A percentile compares a stretch with the other conserved stretches of the same genome.
Conservation (phyloP, 2,329 filamentous ascomycete genomes). For the Allantophomopsis cytisporea region DNA sequence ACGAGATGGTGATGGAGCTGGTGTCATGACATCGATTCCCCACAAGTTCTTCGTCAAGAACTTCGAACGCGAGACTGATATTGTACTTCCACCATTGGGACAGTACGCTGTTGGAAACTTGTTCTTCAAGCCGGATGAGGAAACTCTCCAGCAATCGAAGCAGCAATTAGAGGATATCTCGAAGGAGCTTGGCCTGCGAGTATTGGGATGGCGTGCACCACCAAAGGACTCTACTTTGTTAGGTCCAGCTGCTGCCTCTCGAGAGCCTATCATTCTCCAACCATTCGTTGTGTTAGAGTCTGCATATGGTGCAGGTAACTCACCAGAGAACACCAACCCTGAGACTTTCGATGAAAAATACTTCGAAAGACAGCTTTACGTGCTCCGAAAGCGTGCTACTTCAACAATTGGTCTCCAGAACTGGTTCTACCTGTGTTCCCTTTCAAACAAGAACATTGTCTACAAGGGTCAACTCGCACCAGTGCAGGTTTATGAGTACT, state of each 20-base stretch:
- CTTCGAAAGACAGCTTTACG: slow-evolving; percentile 88
- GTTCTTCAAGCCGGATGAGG: slow-evolving; percentile 95
- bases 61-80: slow-evolving; percentile 81
- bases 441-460: slow-evolving; percentile 95
- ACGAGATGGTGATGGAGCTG: slow-evolving; percentile 93
- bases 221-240: slow-evolving; percentile 87
- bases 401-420: slow-evolving; percentile 92
- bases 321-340: slow-evolving; percentile 65
- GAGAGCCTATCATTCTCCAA: slow-evolving; percentile 90
- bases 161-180: slow-evolving; percentile 90
- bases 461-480: slow-evolving; percentile 96
- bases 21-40: slow-evolving; percentile 98
- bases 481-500: slow-evolving; percentile 94
- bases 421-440: slow-evolving; percentile 96
- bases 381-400: slow-evolving; percentile 87
- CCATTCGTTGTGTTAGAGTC: slow-evolving; percentile 84
- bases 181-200: slow-evolving; percentile 72
- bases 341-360: slow-evolving; percentile 70
- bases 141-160: slow-evolving; percentile 82
- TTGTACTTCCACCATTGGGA: slow-evolving; percentile 74
- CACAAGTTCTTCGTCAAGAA: slow-evolving; percentile 99
- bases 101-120: slow-evolving; percentile 96
- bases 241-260: slow-evolving; percentile 81
- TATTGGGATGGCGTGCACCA: slow-evolving; percentile 92
- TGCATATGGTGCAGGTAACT: slow-evolving; percentile 69